Evolutionary conservation across 345 rosid species (phyloP).

Genomic region (Atalantia buxifolia): DNA sequence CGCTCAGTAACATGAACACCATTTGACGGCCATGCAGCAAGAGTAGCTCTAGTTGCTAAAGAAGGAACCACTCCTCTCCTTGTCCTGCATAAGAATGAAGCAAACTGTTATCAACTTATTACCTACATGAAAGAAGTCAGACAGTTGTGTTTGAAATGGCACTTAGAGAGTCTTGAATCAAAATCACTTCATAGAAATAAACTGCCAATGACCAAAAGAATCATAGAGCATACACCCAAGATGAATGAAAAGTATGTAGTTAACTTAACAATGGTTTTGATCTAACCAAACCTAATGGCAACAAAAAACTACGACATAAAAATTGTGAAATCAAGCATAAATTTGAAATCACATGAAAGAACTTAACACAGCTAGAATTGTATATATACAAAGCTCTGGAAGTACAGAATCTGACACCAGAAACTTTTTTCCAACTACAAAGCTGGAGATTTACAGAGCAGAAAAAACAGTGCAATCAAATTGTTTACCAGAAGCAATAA

Average conservation of each 20-base stretch:
- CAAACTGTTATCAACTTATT: neutral
- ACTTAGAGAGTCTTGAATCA: neutral
- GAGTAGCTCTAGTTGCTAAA: conserved; percentile 76
- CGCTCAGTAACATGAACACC: conserved; percentile 31
- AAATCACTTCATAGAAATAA: neutral
- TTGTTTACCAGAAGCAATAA: neutral
- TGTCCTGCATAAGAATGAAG: conserved; percentile 45
- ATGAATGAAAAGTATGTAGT: neutral
- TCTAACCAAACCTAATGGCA: neutral
- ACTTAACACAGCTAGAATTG: neutral
- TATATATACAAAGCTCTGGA: neutral
- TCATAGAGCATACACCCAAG: neutral
- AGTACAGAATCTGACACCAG: neutral
- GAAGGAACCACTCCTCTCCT: conserved; percentile 57
- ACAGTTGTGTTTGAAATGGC: neutral
- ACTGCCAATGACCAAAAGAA: neutral
- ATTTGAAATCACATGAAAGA: neutral
- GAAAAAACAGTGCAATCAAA: neutral
- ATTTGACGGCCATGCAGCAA: conserved; percentile 71
- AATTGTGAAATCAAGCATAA: neutral
- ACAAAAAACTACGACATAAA: neutral
- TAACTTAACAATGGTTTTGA: neutral
- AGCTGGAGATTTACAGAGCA: neutral
- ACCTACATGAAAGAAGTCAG: neutral
- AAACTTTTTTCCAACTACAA: neutral